Conservation (phyloP, 768 basidiomycete genomes). For the Hypsizygus marmoreus region DNA sequence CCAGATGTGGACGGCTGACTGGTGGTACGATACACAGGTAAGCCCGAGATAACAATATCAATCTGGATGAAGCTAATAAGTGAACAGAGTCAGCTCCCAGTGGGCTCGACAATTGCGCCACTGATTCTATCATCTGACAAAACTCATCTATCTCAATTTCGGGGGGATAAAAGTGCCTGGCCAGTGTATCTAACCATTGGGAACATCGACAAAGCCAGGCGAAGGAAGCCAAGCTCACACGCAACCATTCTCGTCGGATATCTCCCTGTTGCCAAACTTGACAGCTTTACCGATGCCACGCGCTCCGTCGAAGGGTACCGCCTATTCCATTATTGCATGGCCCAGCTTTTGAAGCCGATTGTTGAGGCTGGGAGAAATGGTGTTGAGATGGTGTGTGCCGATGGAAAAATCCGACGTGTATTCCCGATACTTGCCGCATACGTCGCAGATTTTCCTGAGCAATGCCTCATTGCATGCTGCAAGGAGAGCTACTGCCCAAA, state of each 20-base stretch:
- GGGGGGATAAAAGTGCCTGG: slow-evolving; percentile 33
- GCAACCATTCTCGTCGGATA: slow-evolving; percentile 35
- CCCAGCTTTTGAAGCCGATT: slow-evolving; percentile 27
- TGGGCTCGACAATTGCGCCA: slow-evolving; percentile 24
- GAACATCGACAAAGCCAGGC: slow-evolving; percentile 30
- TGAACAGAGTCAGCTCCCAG: slow-evolving; percentile 3
- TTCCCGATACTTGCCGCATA: slow-evolving; percentile 36
- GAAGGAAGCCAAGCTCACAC: slow-evolving; percentile 21
- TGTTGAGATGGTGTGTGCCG: slow-evolving; percentile 33
- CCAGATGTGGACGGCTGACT: neutral
- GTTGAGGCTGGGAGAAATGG: slow-evolving; percentile 32
- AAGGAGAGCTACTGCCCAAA: slow-evolving; percentile 29
- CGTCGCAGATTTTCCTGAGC: slow-evolving; percentile 38
- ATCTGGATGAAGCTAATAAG: neutral
- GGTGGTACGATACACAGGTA: slow-evolving; percentile 31
- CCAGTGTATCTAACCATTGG: slow-evolving; percentile 40
- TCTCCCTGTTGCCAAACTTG: slow-evolving; percentile 32
- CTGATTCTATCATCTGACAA: slow-evolving; percentile 31
- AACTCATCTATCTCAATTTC: slow-evolving; percentile 26
- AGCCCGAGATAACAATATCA: neutral
- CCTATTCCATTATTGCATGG: slow-evolving; percentile 36
- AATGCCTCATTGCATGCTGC: slow-evolving; percentile 31
- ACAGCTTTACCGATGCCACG: slow-evolving; percentile 17
- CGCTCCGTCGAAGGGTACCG: slow-evolving; percentile 22
- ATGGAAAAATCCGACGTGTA: slow-evolving; percentile 24